phyloP scores from a whole-genome alignment of 139 green algal genomes.

The Coccomyxa sp. region DNA sequence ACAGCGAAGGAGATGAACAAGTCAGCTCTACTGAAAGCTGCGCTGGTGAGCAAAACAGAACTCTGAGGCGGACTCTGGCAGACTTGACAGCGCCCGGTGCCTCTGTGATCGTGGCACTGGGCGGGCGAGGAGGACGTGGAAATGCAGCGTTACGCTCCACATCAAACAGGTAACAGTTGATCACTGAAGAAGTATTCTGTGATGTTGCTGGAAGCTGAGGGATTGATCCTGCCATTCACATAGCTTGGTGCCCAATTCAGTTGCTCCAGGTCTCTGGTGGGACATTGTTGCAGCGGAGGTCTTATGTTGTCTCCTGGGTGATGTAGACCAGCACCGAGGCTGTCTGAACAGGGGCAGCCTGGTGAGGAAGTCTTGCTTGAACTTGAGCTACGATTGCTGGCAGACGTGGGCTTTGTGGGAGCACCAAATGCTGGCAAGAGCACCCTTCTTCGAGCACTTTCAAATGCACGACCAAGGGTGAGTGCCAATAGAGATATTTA shows the following conservation, averaged over 20 bases:
- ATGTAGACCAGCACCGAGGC: no score
- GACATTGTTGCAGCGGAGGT: no score
- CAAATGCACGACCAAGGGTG: constrained; percentile 48
- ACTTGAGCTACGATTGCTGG: constrained; percentile 45
- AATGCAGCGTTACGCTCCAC: constrained; percentile 16
- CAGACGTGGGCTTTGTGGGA: constrained; percentile 59
- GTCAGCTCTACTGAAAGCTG: neutral
- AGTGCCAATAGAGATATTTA: neutral
- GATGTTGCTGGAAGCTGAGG: no score
- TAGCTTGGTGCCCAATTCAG: no score
- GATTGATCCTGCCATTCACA: no score
- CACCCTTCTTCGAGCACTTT: constrained; percentile 54
- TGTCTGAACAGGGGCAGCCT: neutral
- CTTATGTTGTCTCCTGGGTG: no score
- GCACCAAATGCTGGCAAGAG: constrained; percentile 69
- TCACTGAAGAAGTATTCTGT: no score
- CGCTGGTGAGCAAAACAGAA: neutral
- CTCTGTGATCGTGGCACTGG: constrained; percentile 22
- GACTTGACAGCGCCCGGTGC: constrained; percentile 21
- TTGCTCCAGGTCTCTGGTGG: no score
- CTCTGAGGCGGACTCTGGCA: constrained; percentile 6
- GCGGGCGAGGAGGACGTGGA: constrained; percentile 38
- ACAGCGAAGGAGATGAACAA: neutral
- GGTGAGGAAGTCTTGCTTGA: constrained; percentile 28
- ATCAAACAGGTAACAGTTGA: neutral